Evolutionary conservation across 1,284 basidiomycete species (phyloP).

Genomic region (Leccinum holopus): DNA sequence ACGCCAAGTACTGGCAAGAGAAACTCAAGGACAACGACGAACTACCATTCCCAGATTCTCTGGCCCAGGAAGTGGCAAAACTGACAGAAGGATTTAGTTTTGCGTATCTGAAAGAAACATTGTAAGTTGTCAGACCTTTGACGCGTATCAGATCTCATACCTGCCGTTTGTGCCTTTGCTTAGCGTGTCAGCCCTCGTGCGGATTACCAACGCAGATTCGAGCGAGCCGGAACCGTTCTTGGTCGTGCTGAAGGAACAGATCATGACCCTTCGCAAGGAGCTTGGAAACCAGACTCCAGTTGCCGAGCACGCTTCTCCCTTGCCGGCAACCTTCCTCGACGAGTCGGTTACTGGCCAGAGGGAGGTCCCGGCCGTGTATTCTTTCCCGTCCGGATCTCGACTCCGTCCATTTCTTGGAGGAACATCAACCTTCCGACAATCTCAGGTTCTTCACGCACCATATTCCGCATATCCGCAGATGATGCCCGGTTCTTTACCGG

Average conservation of each 20-base stretch:
- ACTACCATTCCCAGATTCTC: conserved; percentile 62
- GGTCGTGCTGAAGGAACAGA: conserved; percentile 51
- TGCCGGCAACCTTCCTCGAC: not conserved
- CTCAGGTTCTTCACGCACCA: conserved; percentile 23
- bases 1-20: conserved; percentile 74
- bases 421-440: not conserved
- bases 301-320: not conserved
- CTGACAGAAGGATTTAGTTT: conserved; percentile 71
- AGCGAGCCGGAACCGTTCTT: conserved; percentile 52
- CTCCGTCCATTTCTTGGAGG: not conserved
- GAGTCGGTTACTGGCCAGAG: not conserved
- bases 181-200: conserved; percentile 65
- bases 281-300: conserved; percentile 40
- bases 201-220: conserved; percentile 48
- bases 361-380: not conserved
- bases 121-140: conserved; percentile 49
- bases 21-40: conserved; percentile 62
- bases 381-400: not conserved
- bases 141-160: not conserved
- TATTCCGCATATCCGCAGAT: conserved; percentile 28
- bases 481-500: conserved; percentile 31
- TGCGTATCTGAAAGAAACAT: conserved; percentile 81
- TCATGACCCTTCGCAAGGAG: conserved; percentile 59
- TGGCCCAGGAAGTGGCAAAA: conserved; percentile 59
- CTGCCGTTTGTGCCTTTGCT: conserved; percentile 5